Evolutionary conservation across 768 basidiomycete genomes (phyloP).

Genomic region (Dioszegia hungarica): DNA sequence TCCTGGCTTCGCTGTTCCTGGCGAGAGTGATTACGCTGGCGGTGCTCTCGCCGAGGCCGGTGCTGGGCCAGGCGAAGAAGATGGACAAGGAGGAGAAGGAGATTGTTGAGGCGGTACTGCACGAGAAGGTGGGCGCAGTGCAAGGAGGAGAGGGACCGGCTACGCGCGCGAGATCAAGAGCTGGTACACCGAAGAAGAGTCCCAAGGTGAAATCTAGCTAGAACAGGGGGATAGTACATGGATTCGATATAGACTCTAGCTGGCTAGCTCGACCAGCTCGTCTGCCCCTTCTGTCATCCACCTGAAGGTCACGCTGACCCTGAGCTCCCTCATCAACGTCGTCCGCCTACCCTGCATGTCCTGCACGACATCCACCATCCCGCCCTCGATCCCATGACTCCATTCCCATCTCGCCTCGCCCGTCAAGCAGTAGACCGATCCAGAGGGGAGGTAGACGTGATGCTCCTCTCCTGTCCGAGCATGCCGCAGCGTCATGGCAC

Average conservation of each 20-base stretch:
- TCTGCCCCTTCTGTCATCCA: slow-evolving; percentile 84
- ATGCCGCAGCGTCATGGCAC: slow-evolving; percentile 67
- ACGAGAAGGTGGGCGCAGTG: slow-evolving; percentile 1
- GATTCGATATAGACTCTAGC: not conserved
- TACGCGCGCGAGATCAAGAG: not conserved
- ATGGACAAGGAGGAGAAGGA: slow-evolving; percentile 8
- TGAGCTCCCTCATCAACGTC: slow-evolving; percentile 37
- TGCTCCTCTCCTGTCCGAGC: slow-evolving; percentile 5
- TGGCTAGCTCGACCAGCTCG: not conserved
- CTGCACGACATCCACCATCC: slow-evolving; percentile 62
- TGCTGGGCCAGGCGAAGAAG: slow-evolving; percentile 1
- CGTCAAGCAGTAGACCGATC: slow-evolving; percentile 71
- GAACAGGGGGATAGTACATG: too few relatives aligned
- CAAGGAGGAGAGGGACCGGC: not conserved
- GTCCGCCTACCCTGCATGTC: slow-evolving; percentile 13
- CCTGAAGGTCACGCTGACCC: slow-evolving; percentile 76
- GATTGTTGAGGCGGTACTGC: slow-evolving; percentile 1
- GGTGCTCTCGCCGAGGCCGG: not conserved
- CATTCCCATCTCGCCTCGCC: slow-evolving; percentile 78
- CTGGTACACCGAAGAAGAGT: slow-evolving; percentile 9
- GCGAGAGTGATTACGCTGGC: slow-evolving; percentile 12
- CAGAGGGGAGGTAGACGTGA: slow-evolving; percentile 64
- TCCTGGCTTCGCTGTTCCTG: slow-evolving; percentile 19
- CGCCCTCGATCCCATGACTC: slow-evolving; percentile 78
- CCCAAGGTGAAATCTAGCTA: not conserved